Percentiles rank a stretch among this genome's conserved stretches.
Evolutionary conservation across 1,139 yeast genomes (phyloP).

Genomic region (Protomyces macrosporus): DNA sequence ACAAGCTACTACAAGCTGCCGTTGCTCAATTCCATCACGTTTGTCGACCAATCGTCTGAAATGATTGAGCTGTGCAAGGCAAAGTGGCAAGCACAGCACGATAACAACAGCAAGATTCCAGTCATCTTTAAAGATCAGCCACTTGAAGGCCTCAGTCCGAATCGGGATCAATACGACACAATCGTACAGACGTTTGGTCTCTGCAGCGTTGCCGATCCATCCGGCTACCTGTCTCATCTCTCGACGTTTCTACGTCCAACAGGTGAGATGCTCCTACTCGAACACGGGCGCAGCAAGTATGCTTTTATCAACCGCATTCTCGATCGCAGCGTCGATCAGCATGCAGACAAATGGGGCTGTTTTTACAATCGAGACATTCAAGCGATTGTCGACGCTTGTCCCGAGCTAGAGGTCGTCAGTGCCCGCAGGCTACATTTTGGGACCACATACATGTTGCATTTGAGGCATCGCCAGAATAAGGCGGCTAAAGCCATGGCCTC

Average conservation of each 20-base stretch:
- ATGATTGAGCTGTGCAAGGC: slow-evolving; percentile 71
- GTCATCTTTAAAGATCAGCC: slow-evolving; percentile 76
- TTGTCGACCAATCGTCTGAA: slow-evolving; percentile 71
- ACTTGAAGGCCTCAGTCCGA: slow-evolving; percentile 71
- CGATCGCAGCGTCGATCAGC: slow-evolving; percentile 75
- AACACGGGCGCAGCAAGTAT: slow-evolving; percentile 85
- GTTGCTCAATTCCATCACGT: slow-evolving; percentile 65
- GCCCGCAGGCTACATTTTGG: slow-evolving; percentile 83
- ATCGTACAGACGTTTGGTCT: slow-evolving; percentile 90
- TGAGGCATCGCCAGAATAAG: not conserved
- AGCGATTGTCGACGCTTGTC: slow-evolving; percentile 63
- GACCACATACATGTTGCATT: slow-evolving; percentile 50
- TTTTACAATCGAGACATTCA: slow-evolving; percentile 95
- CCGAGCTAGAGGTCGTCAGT: slow-evolving; percentile 76
- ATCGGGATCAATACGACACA: slow-evolving; percentile 63
- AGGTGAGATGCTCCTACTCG: slow-evolving; percentile 67
- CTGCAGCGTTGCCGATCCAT: slow-evolving; percentile 94
- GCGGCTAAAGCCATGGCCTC: not conserved
- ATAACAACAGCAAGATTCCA: slow-evolving; percentile 53
- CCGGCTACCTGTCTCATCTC: slow-evolving; percentile 71
- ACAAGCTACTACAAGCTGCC: slow-evolving; percentile 64
- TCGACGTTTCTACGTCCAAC: slow-evolving; percentile 73
- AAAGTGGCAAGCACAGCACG: not conserved
- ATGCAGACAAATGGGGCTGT: slow-evolving; percentile 93
- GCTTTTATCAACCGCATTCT: slow-evolving; percentile 70